Base-by-base conservation (phyloP, 1,284 basidiomycete species). In the Melampsora abietis-canadensis region DNA sequence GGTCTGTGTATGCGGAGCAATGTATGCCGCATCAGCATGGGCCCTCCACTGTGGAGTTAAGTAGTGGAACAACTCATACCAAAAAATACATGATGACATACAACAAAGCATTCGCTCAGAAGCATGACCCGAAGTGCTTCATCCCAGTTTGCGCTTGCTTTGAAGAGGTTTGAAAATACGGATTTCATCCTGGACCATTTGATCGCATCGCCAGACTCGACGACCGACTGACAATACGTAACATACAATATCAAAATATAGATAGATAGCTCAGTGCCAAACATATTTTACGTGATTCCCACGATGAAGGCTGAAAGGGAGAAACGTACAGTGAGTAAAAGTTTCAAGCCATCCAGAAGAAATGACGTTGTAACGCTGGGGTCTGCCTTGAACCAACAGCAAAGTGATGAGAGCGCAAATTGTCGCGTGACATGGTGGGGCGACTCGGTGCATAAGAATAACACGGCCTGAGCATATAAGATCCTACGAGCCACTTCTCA, bases 371-470 rank as follows among this genome's bases (percentile, higher is more conserved):
- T 64, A 21, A 66, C 40, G 66, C 48, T 24, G 10, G 93, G 82
- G 3, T 88, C 80, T 75, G 85, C 84, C 0, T 82, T 81, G 8
- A 94, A 82, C 80, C 94, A 92, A 0, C 82, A 78, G 0, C 85
- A 81, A 7, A 94, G 81, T 0, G 87, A 85, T 0, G 82, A 80
- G 0, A 85, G 84, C 4, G 93, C 84, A 0, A 85, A 84, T 0
- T 84, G 77, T 1, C 87, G 84, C 0, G 89, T 88, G 0, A 82
- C 80, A 72, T 94, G 92, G 74, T 84, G 83, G 4, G 87, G 87
- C 80, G 95, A 93, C 81, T 95, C 95, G 3, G 87, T 83, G 48
- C 94, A 83, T 4, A 94, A 83, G 0, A 85, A 83, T 0, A 86
- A 84, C 0, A 87, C 81, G 0, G 85, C 84, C 67, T 88, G 85